Evolutionary conservation across 2,329 filamentous ascomycete species (phyloP).

Genomic region (Juglanconis oblonga): DNA sequence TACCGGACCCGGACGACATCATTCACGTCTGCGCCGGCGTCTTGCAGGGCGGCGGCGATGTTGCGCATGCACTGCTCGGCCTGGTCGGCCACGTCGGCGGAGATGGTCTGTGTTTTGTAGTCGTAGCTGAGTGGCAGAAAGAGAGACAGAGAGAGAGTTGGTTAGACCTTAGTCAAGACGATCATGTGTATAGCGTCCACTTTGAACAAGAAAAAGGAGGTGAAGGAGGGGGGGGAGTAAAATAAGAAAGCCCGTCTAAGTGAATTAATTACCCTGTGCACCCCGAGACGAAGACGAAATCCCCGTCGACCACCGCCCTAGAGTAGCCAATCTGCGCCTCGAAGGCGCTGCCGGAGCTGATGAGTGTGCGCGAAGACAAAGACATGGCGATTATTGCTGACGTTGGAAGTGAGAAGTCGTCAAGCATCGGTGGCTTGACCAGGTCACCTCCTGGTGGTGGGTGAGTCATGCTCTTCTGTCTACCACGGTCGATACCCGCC

Average conservation of each 20-base stretch:
- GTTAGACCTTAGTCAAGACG: no score
- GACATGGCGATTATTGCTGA: background rate
- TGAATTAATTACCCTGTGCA: conserved; percentile 44
- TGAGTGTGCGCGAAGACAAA: conserved; percentile 24
- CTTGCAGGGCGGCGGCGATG: conserved; percentile 41
- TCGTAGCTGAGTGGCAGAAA: conserved; percentile 39
- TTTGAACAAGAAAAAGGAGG: no score
- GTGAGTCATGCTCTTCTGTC: no score
- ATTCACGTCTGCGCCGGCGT: conserved; percentile 39
- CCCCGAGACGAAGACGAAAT: conserved; percentile 52
- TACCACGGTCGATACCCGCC: no score
- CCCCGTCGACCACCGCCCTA: conserved; percentile 47
- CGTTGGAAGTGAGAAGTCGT: background rate
- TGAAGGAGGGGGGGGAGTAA: background rate
- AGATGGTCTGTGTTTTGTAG: conserved; percentile 45
- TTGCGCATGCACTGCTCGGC: conserved; percentile 48
- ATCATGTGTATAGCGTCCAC: no score
- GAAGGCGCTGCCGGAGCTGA: conserved; percentile 49
- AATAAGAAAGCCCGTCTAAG: background rate
- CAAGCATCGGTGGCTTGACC: background rate
- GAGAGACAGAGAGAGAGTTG: no score
- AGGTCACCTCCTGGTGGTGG: background rate
- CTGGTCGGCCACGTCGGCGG: conserved; percentile 43
- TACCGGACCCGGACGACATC: conserved; percentile 53
- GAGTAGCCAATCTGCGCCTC: conserved; percentile 54